Evolutionary conservation across 1,139 yeast species (phyloP), one percentile per base, ranked within the genome.

Genomic region (Blastobotrys buckinghamii): DNA sequence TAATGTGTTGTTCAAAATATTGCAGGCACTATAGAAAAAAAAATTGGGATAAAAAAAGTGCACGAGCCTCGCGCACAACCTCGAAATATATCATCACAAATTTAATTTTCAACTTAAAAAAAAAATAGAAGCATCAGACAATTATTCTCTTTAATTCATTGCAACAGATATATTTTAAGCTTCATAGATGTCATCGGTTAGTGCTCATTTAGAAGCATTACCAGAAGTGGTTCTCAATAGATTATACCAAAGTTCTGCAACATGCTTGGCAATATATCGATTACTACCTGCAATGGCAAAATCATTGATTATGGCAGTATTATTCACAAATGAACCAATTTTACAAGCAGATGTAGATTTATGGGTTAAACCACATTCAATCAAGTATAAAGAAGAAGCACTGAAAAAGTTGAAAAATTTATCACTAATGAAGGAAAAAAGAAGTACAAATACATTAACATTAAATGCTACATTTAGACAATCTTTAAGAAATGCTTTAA

Each of bases 241-340:
- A 60, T 75, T 92, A 26, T 92, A 85, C 66, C 76, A 75, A 54
- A 78, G 85, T 47, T 96, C 98, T 2, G 96, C 97, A 15, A 88
- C 98, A 50, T 90, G 97, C 63, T 72, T 92, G 45, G 95, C 98
- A 2, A 83, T 92, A 20, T 90, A 82, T 65, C 76, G 98, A 55
- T 73, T 92, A 53, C 73, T 94, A 29, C 96, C 98, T 0, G 82
- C 92, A 16, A 69, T 92, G 61, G 95, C 97, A 26, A 90, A 92
- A 64, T 84, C 88, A 66, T 82, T 84, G 59, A 81, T 92, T 47
- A 84, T 88, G 89, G 76, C 92, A 10, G 80, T 90, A 84, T 71
- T 94, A 16, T 92, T 88, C 67, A 79, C 82, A 58, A 94, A 87
- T 49, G 78, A 79, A 45, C 87, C 94, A 1, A 76, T 85, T 10